A percentile compares a stretch with the other conserved stretches of the same genome.
Conservation (phyloP, 768 basidiomycete genomes). For the Lentinula raphanica region DNA sequence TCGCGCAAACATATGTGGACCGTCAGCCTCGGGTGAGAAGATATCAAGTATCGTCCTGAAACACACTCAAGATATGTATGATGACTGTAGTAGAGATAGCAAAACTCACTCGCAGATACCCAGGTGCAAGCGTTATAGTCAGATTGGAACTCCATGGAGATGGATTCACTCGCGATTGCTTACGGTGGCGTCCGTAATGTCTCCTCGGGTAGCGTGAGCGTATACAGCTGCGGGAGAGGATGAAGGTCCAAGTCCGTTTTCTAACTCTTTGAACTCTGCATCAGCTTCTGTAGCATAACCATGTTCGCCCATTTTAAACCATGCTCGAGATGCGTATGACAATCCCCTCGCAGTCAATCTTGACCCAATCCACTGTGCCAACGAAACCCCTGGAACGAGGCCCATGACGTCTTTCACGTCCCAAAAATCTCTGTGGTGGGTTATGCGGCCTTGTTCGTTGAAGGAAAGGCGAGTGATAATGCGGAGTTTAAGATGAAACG, state of each 20-base stretch:
- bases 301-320: background rate
- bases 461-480: slow-evolving; percentile 71
- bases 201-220: background rate
- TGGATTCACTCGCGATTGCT: background rate
- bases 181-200: background rate
- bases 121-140: background rate
- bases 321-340: slow-evolving; percentile 1
- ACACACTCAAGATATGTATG: background rate
- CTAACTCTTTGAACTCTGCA: background rate
- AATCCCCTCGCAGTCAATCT: slow-evolving; percentile 57
- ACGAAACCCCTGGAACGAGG: slow-evolving; percentile 61
- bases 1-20: background rate
- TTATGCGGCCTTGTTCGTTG: slow-evolving; percentile 78
- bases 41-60: background rate
- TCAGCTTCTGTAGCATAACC: background rate
- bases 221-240: background rate
- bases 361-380: slow-evolving; percentile 65
- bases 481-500: slow-evolving; percentile 68
- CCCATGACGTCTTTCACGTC: slow-evolving; percentile 74
- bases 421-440: slow-evolving; percentile 78
- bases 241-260: background rate
- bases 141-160: background rate
- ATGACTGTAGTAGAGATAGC: background rate
- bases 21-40: background rate
- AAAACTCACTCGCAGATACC: background rate